Conservation (phyloP, 2,329 filamentous ascomycete genomes). For the Neopestalotiopsis clavispora region DNA sequence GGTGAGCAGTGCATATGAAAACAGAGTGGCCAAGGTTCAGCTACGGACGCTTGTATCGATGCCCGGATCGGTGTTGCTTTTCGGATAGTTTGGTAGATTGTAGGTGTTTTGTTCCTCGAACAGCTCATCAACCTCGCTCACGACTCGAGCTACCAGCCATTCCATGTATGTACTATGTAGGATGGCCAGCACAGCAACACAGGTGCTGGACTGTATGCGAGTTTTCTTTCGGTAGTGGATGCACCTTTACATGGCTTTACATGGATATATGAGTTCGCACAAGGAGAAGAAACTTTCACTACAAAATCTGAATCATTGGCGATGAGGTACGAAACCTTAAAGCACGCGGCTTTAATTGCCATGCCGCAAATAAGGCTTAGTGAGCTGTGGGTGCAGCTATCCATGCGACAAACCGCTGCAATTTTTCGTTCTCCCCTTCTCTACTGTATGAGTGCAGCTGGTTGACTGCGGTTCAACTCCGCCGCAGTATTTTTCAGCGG, state of each 20-base stretch:
- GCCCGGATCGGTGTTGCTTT: background rate
- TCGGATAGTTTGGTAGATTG: background rate
- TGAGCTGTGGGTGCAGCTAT: background rate
- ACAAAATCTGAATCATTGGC: background rate
- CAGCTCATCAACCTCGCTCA: background rate
- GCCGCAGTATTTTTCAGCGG: background rate
- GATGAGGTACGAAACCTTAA: slow-evolving; percentile 6
- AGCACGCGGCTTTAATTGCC: slow-evolving; percentile 1
- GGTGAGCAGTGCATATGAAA: background rate
- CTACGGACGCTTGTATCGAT: background rate
- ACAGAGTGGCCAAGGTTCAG: background rate
- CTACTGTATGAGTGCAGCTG: background rate
- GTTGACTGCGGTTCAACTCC: background rate
- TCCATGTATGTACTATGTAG: background rate
- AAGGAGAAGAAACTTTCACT: background rate
- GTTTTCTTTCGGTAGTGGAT: background rate
- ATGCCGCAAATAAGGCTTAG: slow-evolving; percentile 3
- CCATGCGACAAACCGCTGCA: background rate
- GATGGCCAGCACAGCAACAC: background rate
- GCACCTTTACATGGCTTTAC: background rate
- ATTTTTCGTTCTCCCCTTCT: background rate
- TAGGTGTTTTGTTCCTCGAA: background rate
- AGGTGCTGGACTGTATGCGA: background rate
- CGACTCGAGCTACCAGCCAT: background rate
- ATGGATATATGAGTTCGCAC: background rate